Conservation (phyloP, 1,284 basidiomycete genomes). For the Coniferiporia sulphurascens region DNA sequence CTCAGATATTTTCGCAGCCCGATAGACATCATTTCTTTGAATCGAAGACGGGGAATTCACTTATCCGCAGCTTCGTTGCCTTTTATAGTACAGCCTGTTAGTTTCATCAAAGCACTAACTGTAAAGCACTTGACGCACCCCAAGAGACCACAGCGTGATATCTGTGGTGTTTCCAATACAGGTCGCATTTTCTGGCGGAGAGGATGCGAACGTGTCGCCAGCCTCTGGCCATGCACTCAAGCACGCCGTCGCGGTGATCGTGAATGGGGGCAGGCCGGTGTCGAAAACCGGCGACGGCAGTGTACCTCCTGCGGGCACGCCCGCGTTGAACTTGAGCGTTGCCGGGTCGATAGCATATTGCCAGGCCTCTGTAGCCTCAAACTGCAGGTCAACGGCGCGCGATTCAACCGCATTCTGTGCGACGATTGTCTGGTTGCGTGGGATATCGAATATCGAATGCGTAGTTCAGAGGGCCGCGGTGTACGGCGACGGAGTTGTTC, state of each 20-base stretch:
- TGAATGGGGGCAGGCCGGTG: slow-evolving; percentile 45
- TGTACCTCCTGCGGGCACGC: slow-evolving; percentile 32
- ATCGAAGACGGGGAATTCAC: slow-evolving; percentile 42
- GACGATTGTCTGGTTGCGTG: slow-evolving; percentile 39
- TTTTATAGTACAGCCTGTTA: slow-evolving; percentile 22
- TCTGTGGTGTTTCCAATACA: slow-evolving; percentile 41
- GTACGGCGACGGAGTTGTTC: slow-evolving; percentile 48
- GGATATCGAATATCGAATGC: slow-evolving; percentile 50
- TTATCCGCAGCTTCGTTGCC: slow-evolving; percentile 51
- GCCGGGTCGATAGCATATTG: slow-evolving; percentile 53
- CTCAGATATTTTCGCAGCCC: too few species aligned
- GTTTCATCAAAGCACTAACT: background rate
- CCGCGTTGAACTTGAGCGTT: slow-evolving; percentile 43
- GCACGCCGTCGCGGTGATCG: slow-evolving; percentile 47
- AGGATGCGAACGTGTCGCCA: slow-evolving; percentile 45
- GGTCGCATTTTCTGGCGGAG: slow-evolving; percentile 43
- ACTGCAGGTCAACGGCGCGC: slow-evolving; percentile 48
- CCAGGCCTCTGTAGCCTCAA: slow-evolving; percentile 47
- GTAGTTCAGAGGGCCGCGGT: slow-evolving; percentile 53
- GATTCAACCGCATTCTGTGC: slow-evolving; percentile 40
- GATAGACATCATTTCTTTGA: background rate
- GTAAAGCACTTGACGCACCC: slow-evolving; percentile 35
- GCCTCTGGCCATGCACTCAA: slow-evolving; percentile 44
- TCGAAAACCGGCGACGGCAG: slow-evolving; percentile 54
- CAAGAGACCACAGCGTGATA: slow-evolving; percentile 47